Evolutionary conservation across 2,329 filamentous ascomycete genomes (phyloP).

Genomic region (Verruconis gallopava): DNA sequence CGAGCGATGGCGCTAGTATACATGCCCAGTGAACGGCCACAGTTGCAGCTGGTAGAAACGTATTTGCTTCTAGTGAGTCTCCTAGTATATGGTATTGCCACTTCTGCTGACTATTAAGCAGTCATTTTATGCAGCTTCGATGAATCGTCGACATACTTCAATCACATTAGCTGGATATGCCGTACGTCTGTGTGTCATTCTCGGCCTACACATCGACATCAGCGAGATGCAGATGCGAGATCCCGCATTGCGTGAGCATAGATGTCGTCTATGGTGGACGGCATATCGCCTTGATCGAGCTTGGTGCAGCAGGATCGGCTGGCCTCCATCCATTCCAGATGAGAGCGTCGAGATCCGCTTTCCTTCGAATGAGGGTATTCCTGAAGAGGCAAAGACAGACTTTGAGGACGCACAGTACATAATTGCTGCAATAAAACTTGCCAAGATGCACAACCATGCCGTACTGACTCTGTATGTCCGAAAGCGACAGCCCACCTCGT

Average conservation of each 20-base stretch:
- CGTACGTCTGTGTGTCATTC: slow-evolving; percentile 30
- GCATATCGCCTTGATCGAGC: slow-evolving; percentile 22
- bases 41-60: slow-evolving; percentile 32
- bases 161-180: slow-evolving; percentile 33
- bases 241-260: slow-evolving; percentile 19
- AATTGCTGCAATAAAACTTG: slow-evolving; percentile 28
- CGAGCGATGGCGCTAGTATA: slow-evolving; percentile 27
- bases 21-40: slow-evolving; percentile 30
- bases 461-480: slow-evolving; percentile 19
- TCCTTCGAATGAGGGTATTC: slow-evolving; percentile 24
- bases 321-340: slow-evolving; percentile 21
- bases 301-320: slow-evolving; percentile 23
- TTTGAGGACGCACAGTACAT: slow-evolving; percentile 27
- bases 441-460: slow-evolving; percentile 19
- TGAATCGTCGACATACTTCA: slow-evolving; percentile 34
- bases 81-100: too few relatives aligned
- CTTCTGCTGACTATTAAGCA: too few relatives aligned
- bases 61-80: slow-evolving; percentile 24
- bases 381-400: slow-evolving; percentile 14
- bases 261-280: slow-evolving; percentile 24
- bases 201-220: slow-evolving; percentile 32
- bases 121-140: slow-evolving; percentile 32
- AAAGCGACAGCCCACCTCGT: slow-evolving; percentile 18
- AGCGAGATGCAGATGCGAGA: slow-evolving; percentile 29
- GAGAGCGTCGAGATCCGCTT: slow-evolving; percentile 29